phyloP scores from a whole-genome alignment of 2,329 filamentous ascomycete species.

The Hypoxylon sp. region DNA sequence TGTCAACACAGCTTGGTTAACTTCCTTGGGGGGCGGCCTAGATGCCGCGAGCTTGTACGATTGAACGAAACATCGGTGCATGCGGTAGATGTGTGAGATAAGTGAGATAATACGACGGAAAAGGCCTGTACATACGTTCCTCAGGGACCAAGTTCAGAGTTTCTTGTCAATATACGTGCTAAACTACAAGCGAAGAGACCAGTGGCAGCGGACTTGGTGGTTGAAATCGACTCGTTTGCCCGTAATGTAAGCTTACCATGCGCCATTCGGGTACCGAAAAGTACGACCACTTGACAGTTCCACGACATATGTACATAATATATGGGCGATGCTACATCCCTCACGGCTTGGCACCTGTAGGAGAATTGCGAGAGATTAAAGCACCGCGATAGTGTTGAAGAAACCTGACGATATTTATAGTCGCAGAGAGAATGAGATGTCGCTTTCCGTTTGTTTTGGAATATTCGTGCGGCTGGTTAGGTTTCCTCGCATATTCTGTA shows the following conservation, averaged over 20 bases:
- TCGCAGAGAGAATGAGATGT: not conserved
- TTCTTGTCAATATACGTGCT: constrained; percentile 8
- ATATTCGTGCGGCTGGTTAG: not conserved
- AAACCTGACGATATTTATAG: not conserved
- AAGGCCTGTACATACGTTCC: constrained; percentile 19
- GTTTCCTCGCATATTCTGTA: not conserved
- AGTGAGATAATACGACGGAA: constrained; percentile 1
- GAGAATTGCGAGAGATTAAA: not conserved
- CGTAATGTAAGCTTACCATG: not conserved
- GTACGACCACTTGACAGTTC: not conserved
- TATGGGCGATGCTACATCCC: not conserved
- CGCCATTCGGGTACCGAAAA: not conserved
- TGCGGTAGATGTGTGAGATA: constrained; percentile 24
- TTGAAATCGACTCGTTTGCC: not conserved
- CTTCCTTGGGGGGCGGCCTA: constrained; percentile 5
- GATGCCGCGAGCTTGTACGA: constrained; percentile 34
- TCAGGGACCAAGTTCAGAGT: constrained; percentile 1
- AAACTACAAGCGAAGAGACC: not conserved
- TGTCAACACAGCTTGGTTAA: not conserved
- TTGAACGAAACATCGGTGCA: constrained; percentile 19
- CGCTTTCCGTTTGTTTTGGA: not conserved
- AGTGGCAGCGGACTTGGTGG: not conserved
- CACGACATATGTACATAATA: not conserved
- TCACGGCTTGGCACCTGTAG: not conserved
- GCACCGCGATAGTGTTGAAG: not conserved